phyloP scores from a whole-genome alignment of 306 rosid species.

The Herpetospermum pedunculosum region DNA sequence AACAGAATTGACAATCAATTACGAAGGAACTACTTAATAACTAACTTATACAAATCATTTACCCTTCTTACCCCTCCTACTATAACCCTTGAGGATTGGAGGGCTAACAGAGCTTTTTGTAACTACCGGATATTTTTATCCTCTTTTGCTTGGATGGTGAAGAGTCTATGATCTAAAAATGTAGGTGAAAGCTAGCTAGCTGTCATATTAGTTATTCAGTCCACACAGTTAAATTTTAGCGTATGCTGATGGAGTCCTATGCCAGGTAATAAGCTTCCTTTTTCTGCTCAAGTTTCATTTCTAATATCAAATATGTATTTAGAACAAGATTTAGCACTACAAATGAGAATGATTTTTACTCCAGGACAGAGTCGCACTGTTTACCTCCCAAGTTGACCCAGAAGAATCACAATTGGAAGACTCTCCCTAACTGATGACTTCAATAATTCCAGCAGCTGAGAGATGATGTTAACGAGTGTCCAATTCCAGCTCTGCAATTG shows the following conservation, averaged over 20 bases:
- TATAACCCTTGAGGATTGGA: too few species aligned
- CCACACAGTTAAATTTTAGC: not conserved
- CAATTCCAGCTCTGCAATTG: slow-evolving; percentile 71
- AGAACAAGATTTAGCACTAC: not conserved
- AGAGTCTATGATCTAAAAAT: not conserved
- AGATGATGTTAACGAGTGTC: slow-evolving; percentile 41
- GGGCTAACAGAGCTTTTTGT: too few species aligned
- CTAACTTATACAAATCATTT: too few species aligned
- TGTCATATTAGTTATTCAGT: not conserved
- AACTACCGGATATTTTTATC: too few species aligned
- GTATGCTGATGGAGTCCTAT: not conserved
- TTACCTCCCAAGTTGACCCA: slow-evolving; percentile 91
- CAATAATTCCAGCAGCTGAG: slow-evolving; percentile 41
- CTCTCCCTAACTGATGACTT: slow-evolving; percentile 35
- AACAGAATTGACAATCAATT: too few species aligned
- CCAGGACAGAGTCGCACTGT: not conserved
- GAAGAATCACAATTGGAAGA: slow-evolving; percentile 47
- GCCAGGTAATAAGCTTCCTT: not conserved
- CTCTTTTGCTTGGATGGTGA: not conserved
- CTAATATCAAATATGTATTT: not conserved
- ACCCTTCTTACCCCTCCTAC: too few species aligned
- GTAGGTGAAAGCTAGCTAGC: not conserved
- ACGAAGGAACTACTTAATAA: too few species aligned
- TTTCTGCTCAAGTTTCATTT: not conserved
- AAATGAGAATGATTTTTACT: not conserved